Base-by-base conservation (phyloP, 768 basidiomycete species). In the Boletus eberwhitei region DNA sequence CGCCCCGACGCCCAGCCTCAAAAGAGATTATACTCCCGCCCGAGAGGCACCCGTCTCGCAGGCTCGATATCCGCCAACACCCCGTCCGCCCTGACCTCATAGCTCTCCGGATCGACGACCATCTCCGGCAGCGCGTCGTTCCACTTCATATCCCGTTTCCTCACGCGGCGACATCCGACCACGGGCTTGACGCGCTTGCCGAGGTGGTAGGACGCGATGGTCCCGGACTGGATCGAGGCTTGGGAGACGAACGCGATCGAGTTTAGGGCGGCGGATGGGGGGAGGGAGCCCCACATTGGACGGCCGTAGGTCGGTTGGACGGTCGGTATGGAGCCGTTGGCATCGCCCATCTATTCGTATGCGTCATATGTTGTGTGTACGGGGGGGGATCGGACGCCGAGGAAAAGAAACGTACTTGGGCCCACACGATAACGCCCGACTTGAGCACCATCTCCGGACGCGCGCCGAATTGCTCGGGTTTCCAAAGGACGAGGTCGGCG, bases 401-500 rank as follows among this genome's bases (percentile, higher is more conserved):
- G 7, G 29, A 8, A 9, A 9, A 9, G 29, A 9, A 29, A 29
- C 29, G 31, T 55, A 92, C 93, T 78, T 93, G 87, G 2, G 92
- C 86, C 83, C 87, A 93, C 12, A 80, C 91, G 61, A 98, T 95
- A 8, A 97, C 86, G 22, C 97, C 97, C 9, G 90, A 90, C 71
- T 98, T 99, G 59, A 98, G 77, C 40, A 98, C 87, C 88, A 93
- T 88, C 68, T 95, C 90, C 0, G 97, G 96, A 64, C 91, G 88
- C 2, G 87, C 77, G 3, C 96, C 97, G 70, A 98, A 98, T 67
- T 88, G 86, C 67, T 92, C 88, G 0, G 94, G 93, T 71, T 87
- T 88, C 97, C 97, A 99, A 0, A 98, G 77, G 0, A 98, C 95
- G 40, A 99, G 80, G 69, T 99, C 97, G 0, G 96, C 97, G 43